A percentile compares a stretch with the other conserved stretches of the same genome.
phyloP scores from a whole-genome alignment of 1,284 basidiomycete genomes.

The Trichosporon faecale region DNA sequence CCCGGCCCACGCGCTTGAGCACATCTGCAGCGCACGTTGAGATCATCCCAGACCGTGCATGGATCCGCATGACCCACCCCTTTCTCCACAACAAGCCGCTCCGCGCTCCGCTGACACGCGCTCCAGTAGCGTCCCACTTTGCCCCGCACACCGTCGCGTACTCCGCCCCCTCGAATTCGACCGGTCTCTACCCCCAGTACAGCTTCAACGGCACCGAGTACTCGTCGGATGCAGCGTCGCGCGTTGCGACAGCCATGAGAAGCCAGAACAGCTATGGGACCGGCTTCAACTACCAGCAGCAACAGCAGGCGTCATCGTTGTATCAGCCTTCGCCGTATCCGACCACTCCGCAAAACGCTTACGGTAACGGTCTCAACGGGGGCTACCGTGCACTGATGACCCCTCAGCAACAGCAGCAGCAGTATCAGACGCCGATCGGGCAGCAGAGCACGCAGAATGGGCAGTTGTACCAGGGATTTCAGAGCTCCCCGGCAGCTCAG shows the following conservation, averaged over 20 bases:
- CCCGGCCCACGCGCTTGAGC: neutral
- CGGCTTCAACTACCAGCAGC: slow-evolving; percentile 10
- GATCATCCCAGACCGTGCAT: neutral
- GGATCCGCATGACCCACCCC: neutral
- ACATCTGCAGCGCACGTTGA: neutral
- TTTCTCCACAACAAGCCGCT: neutral
- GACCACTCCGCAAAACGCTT: neutral
- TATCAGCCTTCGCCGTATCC: neutral
- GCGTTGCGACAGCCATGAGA: neutral
- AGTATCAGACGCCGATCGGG: slow-evolving; percentile 11
- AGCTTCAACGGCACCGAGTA: slow-evolving; percentile 6
- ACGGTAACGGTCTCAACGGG: neutral
- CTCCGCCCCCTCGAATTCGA: slow-evolving; percentile 29
- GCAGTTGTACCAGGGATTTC: slow-evolving; percentile 12
- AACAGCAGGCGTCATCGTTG: neutral
- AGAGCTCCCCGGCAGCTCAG: neutral
- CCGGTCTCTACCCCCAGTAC: slow-evolving; percentile 41
- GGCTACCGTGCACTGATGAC: neutral
- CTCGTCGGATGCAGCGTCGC: neutral
- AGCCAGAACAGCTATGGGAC: neutral
- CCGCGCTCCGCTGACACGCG: neutral
- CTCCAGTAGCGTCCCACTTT: slow-evolving; percentile 49
- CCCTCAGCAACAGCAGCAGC: slow-evolving; percentile 15
- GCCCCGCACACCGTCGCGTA: slow-evolving; percentile 45
- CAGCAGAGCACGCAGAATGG: slow-evolving; percentile 13